A percentile compares a stretch with the other conserved stretches of the same genome.
These are phyloP conservation scores for Jatropha multifida DNA, from an alignment of 441 rosid species.

Conservation along the genomic window DNA sequence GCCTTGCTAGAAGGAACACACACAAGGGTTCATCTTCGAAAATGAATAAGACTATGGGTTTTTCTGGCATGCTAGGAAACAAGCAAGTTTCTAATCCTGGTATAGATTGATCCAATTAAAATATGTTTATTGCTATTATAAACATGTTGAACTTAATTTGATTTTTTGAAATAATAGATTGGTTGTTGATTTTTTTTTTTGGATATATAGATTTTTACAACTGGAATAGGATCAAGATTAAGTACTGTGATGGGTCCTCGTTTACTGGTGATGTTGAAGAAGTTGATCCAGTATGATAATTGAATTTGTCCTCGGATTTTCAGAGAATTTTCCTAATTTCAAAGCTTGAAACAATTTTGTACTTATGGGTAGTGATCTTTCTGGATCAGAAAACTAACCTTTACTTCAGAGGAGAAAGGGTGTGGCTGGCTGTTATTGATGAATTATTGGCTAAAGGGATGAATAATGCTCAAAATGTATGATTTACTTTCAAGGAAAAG, in stretches of 20 bases:
- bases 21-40: conserved; percentile 63
- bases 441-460: conserved; percentile 83
- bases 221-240: conserved; percentile 87
- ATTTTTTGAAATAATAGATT: background rate
- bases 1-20: conserved; percentile 47
- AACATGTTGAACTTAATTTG: background rate
- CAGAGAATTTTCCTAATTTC: background rate
- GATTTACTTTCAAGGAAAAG: too few species aligned
- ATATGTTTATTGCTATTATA: too few species aligned
- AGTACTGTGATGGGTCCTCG: conserved; percentile 93
- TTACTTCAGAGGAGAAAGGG: conserved; percentile 87
- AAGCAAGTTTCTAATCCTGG: conserved; percentile 65
- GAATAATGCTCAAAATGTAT: conserved; percentile 73
- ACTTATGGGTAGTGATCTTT: conserved; percentile 14
- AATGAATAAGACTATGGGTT: conserved; percentile 60
- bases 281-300: conserved; percentile 65
- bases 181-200: background rate
- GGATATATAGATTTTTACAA: conserved; percentile 69
- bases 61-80: conserved; percentile 68
- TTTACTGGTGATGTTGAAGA: conserved; percentile 86
- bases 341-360: background rate
- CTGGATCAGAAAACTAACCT: conserved; percentile 71
- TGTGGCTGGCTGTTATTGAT: conserved; percentile 78
- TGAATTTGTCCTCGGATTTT: background rate
- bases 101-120: conserved; percentile 18